These are phyloP conservation scores for Skeletonema potamos DNA, from an alignment of 108 stramenopile genomes.

Conservation along the genomic window DNA sequence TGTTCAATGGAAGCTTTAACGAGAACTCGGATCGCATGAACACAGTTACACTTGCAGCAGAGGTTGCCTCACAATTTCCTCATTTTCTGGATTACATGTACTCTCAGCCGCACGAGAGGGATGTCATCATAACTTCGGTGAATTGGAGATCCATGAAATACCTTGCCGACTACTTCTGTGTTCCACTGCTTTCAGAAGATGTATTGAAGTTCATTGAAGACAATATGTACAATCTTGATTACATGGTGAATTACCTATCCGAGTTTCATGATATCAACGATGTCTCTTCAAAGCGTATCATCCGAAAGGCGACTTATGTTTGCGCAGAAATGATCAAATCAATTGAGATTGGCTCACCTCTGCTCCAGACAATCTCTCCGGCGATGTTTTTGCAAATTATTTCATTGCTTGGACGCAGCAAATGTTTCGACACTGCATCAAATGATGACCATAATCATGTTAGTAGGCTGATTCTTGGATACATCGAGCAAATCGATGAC, in stretches of 20 bases:
- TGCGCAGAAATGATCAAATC: not conserved
- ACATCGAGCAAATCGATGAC: no score
- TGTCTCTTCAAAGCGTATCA: not conserved
- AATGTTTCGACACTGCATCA: no score
- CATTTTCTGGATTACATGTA: constrained; percentile 37
- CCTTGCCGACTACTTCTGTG: constrained; percentile 16
- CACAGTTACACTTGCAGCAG: no score
- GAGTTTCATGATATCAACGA: not conserved
- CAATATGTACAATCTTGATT: constrained; percentile 1
- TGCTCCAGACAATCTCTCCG: not conserved
- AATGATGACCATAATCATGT: no score
- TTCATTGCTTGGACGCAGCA: no score
- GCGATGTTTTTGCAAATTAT: not conserved
- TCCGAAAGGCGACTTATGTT: not conserved
- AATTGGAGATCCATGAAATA: constrained; percentile 5
- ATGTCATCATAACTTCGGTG: not conserved
- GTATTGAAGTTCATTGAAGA: constrained; percentile 4
- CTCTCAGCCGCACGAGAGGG: constrained; percentile 2
- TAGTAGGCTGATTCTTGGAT: no score
- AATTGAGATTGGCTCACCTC: not conserved
- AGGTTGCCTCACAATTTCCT: not conserved
- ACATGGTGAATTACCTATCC: not conserved
- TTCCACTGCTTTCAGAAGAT: constrained; percentile 6
- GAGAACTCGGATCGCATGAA: constrained; percentile 4
- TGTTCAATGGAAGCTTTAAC: constrained; percentile 8